Conservation (phyloP, 257 asterid species). For the Hygrophila difformis region DNA sequence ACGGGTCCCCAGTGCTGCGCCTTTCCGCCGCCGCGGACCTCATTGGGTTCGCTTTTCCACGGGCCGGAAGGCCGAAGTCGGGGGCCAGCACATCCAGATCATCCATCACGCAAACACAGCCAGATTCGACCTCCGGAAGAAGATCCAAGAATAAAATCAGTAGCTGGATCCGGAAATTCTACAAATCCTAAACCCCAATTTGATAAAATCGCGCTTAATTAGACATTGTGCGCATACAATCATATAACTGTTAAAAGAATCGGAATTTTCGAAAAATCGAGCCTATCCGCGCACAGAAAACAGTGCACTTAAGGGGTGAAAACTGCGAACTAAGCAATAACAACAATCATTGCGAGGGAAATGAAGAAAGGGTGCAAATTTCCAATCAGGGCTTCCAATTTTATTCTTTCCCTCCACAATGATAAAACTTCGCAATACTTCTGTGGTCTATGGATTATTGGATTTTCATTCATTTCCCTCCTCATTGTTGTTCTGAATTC, state of each 20-base stretch:
- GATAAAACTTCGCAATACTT: too few relatives aligned
- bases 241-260: too few relatives aligned
- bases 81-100: slow-evolving; percentile 80
- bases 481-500: too few relatives aligned
- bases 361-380: not conserved
- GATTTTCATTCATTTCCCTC: too few relatives aligned
- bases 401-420: not conserved
- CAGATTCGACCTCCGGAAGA: slow-evolving; percentile 19
- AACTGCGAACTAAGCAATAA: not conserved
- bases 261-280: not conserved
- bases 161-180: slow-evolving; percentile 30
- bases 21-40: slow-evolving; percentile 64
- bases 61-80: slow-evolving; percentile 59
- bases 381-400: not conserved
- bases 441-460: too few relatives aligned
- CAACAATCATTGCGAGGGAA: not conserved
- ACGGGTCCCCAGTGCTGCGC: slow-evolving; percentile 50
- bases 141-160: slow-evolving; percentile 32
- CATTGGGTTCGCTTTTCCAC: slow-evolving; percentile 96
- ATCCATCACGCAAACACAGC: slow-evolving; percentile 41
- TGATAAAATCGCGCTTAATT: not conserved
- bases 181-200: not conserved
- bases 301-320: not conserved
- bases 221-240: not conserved
- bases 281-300: not conserved